Conservation (phyloP, 306 rosid species). For the Vigna hirtella region DNA sequence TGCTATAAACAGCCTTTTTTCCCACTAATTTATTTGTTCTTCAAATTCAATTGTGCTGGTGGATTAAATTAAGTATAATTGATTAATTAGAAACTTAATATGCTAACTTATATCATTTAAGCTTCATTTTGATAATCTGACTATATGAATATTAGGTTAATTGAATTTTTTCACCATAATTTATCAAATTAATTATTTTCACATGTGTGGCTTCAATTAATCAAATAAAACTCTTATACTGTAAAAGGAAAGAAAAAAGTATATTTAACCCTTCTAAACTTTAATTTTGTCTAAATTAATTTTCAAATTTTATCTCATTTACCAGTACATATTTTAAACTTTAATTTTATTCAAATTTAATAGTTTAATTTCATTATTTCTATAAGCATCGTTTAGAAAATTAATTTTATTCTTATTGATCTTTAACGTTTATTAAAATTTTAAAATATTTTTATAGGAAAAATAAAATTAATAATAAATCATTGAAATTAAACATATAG, state of each 20-base stretch:
- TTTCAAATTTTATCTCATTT: too few relatives aligned
- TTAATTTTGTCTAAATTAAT: too few relatives aligned
- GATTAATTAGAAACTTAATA: neutral
- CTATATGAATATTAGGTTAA: neutral
- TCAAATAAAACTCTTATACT: neutral
- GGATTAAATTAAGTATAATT: neutral
- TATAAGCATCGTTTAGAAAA: too few relatives aligned
- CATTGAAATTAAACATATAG: too few relatives aligned
- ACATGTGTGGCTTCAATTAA: neutral
- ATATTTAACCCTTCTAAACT: too few relatives aligned
- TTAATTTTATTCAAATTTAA: too few relatives aligned
- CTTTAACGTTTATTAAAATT: too few relatives aligned
- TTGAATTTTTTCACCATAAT: neutral
- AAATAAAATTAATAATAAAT: too few relatives aligned
- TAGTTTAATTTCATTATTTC: too few relatives aligned
- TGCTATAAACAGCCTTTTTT: neutral
- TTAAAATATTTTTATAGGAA: too few relatives aligned
- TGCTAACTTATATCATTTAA: neutral
- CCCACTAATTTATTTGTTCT: neutral
- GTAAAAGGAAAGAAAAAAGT: neutral
- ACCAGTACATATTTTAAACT: too few relatives aligned
- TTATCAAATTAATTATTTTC: neutral
- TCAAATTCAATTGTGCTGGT: neutral
- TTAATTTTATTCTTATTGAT: too few relatives aligned
- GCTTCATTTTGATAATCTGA: neutral